Percentiles rank a stretch among this genome's conserved stretches.
phyloP scores from a whole-genome alignment of 2,329 filamentous ascomycete genomes.

The Leptographium wingfieldii region DNA sequence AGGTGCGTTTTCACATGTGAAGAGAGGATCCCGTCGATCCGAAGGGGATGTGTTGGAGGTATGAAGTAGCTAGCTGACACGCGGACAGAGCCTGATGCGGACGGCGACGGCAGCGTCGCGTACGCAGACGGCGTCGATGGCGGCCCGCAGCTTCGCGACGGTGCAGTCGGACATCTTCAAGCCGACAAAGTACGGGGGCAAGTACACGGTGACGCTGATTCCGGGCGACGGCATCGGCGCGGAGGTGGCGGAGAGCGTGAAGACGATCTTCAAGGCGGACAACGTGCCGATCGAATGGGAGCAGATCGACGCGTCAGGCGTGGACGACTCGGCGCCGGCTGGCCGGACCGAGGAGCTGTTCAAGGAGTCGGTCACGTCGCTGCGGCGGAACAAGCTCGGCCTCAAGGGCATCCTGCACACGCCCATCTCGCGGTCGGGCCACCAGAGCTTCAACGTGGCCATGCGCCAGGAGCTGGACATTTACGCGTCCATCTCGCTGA shows the following conservation, averaged over 20 bases:
- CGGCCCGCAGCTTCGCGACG: constrained; percentile 56
- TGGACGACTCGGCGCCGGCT: constrained; percentile 57
- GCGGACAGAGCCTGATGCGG: constrained; percentile 36
- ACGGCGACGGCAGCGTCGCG: constrained; percentile 25
- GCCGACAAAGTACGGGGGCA: constrained; percentile 96
- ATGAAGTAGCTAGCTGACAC: not conserved
- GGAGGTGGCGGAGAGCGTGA: constrained; percentile 95
- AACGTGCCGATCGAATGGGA: constrained; percentile 99
- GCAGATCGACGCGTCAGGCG: constrained; percentile 88
- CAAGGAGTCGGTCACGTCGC: constrained; percentile 85
- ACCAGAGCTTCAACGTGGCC: constrained; percentile 99
- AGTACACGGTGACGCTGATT: constrained; percentile 98
- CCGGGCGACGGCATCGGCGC: constrained; percentile 97
- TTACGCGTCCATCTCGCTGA: constrained; percentile 92
- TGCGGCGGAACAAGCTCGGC: constrained; percentile 97
- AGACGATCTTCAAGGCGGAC: constrained; percentile 99
- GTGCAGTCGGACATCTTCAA: constrained; percentile 95
- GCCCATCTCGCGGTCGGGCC: constrained; percentile 87
- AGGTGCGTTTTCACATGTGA: constrained; percentile 30
- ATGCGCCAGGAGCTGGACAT: constrained; percentile 99
- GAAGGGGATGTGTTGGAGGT: not conserved
- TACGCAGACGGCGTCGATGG: constrained; percentile 13
- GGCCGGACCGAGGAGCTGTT: constrained; percentile 92
- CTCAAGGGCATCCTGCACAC: constrained; percentile 99
- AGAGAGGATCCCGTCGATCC: not conserved